phyloP scores from a whole-genome alignment of 805 yeast species.

The Lachancea waltii region DNA sequence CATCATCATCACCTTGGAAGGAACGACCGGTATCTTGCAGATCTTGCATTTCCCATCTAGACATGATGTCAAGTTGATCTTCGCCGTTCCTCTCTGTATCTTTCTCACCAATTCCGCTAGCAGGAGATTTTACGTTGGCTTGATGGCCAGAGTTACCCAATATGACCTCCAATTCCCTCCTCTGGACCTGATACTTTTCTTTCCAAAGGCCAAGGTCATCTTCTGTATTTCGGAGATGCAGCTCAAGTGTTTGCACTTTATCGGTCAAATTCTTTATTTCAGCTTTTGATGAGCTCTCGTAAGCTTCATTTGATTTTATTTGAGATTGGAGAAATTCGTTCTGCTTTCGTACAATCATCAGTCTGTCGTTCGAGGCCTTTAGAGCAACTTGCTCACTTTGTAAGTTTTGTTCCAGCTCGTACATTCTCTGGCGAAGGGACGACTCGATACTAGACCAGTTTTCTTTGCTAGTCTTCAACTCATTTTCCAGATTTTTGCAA shows the following conservation, averaged over 20 bases:
- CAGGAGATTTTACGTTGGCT: no score
- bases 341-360: slow-evolving; percentile 10
- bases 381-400: not conserved
- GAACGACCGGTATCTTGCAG: not conserved
- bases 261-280: slow-evolving; percentile 24
- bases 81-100: no score
- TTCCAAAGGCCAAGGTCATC: slow-evolving; percentile 27
- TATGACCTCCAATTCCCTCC: slow-evolving; percentile 16
- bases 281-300: slow-evolving; percentile 24
- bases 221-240: slow-evolving; percentile 16
- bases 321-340: slow-evolving; percentile 13
- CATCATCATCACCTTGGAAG: not conserved
- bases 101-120: no score
- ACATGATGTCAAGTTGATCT: slow-evolving; percentile 1
- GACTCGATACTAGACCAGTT: slow-evolving; percentile 82
- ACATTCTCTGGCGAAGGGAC: slow-evolving; percentile 37
- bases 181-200: slow-evolving; percentile 25
- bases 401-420: slow-evolving; percentile 2
- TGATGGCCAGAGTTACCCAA: not conserved
- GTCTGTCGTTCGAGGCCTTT: slow-evolving; percentile 4
- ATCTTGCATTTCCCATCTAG: slow-evolving; percentile 7
- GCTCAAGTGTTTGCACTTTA: slow-evolving; percentile 22
- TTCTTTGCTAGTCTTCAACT: slow-evolving; percentile 68
- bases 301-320: slow-evolving; percentile 13
- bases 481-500: slow-evolving; percentile 56